Conservation (phyloP, 202 grass and related monocot genomes). For the Miscanthus sacchariflorus region DNA sequence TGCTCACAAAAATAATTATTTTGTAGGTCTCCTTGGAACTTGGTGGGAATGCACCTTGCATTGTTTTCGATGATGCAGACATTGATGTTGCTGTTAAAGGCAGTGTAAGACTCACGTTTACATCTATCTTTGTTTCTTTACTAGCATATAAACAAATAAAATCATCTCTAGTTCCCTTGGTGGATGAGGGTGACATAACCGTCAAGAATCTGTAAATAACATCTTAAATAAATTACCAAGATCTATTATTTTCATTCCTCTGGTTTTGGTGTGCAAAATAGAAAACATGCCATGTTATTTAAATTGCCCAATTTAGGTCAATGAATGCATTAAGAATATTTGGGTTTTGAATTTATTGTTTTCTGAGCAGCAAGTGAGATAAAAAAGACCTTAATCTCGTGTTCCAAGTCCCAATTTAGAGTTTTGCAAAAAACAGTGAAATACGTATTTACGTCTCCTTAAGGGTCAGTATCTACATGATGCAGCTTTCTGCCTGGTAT, state of each 20-base stretch:
- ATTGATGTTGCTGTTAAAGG: constrained; percentile 95
- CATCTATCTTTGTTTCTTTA: constrained; percentile 15
- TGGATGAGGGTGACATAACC: neutral
- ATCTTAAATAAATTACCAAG: neutral
- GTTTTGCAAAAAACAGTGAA: neutral
- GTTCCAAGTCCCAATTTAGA: neutral
- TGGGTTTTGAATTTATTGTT: neutral
- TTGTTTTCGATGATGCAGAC: constrained; percentile 98
- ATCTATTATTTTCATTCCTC: neutral
- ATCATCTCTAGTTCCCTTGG: neutral
- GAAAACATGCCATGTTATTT: constrained; percentile 8
- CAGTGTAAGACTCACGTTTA: constrained; percentile 60
- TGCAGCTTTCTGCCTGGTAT: constrained; percentile 14
- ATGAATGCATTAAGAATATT: neutral
- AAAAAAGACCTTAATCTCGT: constrained; percentile 11
- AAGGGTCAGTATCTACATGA: constrained; percentile 10
- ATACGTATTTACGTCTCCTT: neutral
- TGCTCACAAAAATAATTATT: constrained; percentile 40
- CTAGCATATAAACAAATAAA: constrained; percentile 31
- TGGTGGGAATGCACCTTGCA: constrained; percentile 98
- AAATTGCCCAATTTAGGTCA: neutral
- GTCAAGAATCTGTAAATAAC: neutral
- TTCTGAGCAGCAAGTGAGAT: neutral
- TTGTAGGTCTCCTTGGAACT: constrained; percentile 95
- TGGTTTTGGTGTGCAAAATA: neutral